Conservation (phyloP, 176 grass and related monocot genomes). For the Aegilops longissima region DNA sequence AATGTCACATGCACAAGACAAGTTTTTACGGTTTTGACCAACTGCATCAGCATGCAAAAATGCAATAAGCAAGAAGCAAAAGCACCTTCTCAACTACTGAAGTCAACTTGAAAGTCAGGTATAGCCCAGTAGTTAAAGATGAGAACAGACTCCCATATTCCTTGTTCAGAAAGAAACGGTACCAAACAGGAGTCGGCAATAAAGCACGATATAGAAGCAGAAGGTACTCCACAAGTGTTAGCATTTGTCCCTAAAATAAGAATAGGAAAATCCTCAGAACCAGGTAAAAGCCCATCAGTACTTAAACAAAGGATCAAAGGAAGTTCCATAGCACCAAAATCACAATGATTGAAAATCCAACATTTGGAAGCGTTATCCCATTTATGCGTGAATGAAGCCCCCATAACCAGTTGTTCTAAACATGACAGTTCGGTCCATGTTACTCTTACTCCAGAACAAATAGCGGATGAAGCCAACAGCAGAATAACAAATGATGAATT, state of each 20-base stretch:
- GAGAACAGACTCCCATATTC: conserved; percentile 99
- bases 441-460: conserved; percentile 1
- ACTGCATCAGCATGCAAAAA: not conserved
- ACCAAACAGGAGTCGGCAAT: conserved; percentile 96
- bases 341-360: not conserved
- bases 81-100: conserved; percentile 96
- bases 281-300: not conserved
- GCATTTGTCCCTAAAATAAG: conserved; percentile 87
- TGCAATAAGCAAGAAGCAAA: conserved; percentile 13
- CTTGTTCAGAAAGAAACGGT: conserved; percentile 98
- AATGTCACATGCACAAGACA: not conserved
- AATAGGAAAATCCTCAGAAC: conserved; percentile 32
- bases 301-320: not conserved
- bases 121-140: conserved; percentile 88
- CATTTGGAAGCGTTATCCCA: not conserved
- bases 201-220: conserved; percentile 89
- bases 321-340: conserved; percentile 18
- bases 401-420: not conserved
- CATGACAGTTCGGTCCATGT: not conserved
- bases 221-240: conserved; percentile 94
- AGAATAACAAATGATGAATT: not conserved
- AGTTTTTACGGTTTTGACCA: not conserved
- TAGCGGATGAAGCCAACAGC: not conserved
- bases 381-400: not conserved
- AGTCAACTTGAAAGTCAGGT: conserved; percentile 98